Evolutionary conservation across 768 basidiomycete species (phyloP).

Genomic region (Amanita pallidorosea): DNA sequence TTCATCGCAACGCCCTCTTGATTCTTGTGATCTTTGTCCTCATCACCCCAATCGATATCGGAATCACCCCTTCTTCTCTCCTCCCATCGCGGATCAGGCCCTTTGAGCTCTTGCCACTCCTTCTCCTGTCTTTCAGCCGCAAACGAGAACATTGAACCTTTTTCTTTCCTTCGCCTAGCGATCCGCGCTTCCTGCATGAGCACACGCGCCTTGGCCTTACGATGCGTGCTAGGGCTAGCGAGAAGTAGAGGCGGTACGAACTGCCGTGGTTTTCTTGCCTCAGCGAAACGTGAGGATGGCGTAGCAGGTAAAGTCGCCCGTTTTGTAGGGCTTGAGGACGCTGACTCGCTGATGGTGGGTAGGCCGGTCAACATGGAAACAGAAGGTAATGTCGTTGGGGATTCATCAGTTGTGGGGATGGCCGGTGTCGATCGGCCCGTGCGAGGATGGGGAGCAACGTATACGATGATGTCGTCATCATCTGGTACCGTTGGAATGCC

Average conservation of each 20-base stretch:
- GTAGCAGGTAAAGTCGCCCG: neutral
- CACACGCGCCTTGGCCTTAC: slow-evolving; percentile 16
- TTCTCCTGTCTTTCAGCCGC: slow-evolving; percentile 49
- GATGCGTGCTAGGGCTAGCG: slow-evolving; percentile 11
- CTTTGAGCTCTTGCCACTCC: slow-evolving; percentile 28
- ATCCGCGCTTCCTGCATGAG: slow-evolving; percentile 14
- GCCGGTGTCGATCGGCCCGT: slow-evolving; percentile 7
- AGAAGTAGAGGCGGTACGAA: slow-evolving; percentile 5
- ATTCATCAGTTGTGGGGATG: neutral
- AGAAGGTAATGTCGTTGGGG: slow-evolving; percentile 6
- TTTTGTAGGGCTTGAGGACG: neutral
- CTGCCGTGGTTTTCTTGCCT: slow-evolving; percentile 1
- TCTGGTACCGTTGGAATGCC: slow-evolving; percentile 11
- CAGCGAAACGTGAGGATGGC: neutral
- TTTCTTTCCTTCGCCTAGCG: slow-evolving; percentile 11
- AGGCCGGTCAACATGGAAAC: slow-evolving; percentile 17
- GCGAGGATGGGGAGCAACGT: slow-evolving; percentile 66
- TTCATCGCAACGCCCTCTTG: slow-evolving; percentile 21
- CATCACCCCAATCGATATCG: slow-evolving; percentile 59
- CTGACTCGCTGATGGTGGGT: neutral
- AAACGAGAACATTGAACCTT: slow-evolving; percentile 26
- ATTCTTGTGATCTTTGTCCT: slow-evolving; percentile 17
- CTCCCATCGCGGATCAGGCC: slow-evolving; percentile 27
- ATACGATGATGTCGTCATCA: slow-evolving; percentile 60
- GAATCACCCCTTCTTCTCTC: slow-evolving; percentile 52